Evolutionary conservation across 495 filamentous ascomycete species (phyloP).

Genomic region (Hypoxylon intermedium): DNA sequence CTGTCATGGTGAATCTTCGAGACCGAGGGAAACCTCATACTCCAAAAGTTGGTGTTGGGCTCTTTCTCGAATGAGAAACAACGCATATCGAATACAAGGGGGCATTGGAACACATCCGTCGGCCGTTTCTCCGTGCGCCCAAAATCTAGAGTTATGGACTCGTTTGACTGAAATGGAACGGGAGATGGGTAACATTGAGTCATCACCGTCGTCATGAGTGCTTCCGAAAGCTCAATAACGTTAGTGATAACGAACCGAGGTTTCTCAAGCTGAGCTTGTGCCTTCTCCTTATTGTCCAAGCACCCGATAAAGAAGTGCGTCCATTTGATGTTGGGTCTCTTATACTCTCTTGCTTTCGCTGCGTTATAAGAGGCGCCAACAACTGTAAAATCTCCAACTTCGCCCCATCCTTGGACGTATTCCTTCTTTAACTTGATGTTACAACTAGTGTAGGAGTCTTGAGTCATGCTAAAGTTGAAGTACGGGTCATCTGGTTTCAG

Average conservation of each 20-base stretch:
- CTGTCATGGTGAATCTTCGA: constrained; percentile 57
- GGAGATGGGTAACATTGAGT: constrained; percentile 45
- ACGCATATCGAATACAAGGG: constrained; percentile 55
- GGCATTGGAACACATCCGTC: constrained; percentile 46
- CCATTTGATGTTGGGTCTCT: constrained; percentile 64
- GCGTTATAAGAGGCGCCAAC: constrained; percentile 74
- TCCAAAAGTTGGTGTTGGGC: constrained; percentile 55
- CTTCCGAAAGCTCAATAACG: constrained; percentile 51
- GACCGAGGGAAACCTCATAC: constrained; percentile 54
- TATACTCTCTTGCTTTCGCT: constrained; percentile 59
- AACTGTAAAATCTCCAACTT: constrained; percentile 81
- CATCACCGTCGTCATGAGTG: constrained; percentile 45
- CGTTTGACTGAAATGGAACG: constrained; percentile 41
- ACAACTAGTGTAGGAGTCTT: constrained; percentile 50
- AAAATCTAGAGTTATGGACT: constrained; percentile 43
- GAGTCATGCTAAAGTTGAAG: constrained; percentile 60
- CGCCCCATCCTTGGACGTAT: constrained; percentile 80
- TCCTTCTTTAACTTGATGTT: constrained; percentile 92
- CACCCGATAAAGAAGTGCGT: constrained; percentile 83
- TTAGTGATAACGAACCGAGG: constrained; percentile 71
- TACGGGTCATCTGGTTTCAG: constrained; percentile 85
- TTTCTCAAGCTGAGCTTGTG: constrained; percentile 56
- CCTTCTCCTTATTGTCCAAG: constrained; percentile 73
- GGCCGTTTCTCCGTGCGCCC: constrained; percentile 39
- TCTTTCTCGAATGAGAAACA: constrained; percentile 57